Evolutionary conservation across 2,329 filamentous ascomycete genomes (phyloP), one percentile per base, ranked within the genome.

Genomic region (Geosmithia putterillii): DNA sequence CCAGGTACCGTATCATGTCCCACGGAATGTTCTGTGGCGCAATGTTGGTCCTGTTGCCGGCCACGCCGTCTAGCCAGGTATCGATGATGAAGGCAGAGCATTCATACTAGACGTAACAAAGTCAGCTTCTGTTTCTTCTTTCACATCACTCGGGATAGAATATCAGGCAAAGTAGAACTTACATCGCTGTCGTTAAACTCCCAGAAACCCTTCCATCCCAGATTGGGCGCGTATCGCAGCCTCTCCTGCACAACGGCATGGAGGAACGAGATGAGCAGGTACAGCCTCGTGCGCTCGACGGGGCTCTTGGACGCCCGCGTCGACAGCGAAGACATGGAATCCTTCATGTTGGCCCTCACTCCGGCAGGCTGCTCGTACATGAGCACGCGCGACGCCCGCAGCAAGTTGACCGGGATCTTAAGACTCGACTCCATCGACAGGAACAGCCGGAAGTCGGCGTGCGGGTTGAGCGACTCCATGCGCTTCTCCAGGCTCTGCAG

Each of bases 121-220:
- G 50, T 48, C 43, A 50, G 44, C 40, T 45, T 32, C 10, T 32
- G 5, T 12, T 32, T 12, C 10, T 32, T 32, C 28, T 7, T 32
- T 32, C 28, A 12, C 15, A 6, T 32, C 42, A 40, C 12, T 39
- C 9, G 42, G 17, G 17, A 23, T n/a, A 42, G n/a, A 42, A 40
- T 15, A 15, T 18, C 9, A 40, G n/a, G 21, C 12, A 9, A 20
- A 34, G 7, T 7, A 10, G n/a, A 51, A 81, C 86, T 84, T 77
- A 94, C 86, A 65, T 98, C 92, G 53, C 89, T 94, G 63, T 98
- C 94, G 59, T 98, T 98, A 64, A 98, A 98, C 64, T 98, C 94
- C 92, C 94, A 98, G 73, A 95, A 95, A 43, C 88, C 87, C 69
- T 94, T 95, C 92, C 92, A 98, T 47, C 92, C 92, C 44, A 98